Base-by-base conservation (phyloP, 257 asterid genomes). In the Oldenlandia corymbosa region DNA sequence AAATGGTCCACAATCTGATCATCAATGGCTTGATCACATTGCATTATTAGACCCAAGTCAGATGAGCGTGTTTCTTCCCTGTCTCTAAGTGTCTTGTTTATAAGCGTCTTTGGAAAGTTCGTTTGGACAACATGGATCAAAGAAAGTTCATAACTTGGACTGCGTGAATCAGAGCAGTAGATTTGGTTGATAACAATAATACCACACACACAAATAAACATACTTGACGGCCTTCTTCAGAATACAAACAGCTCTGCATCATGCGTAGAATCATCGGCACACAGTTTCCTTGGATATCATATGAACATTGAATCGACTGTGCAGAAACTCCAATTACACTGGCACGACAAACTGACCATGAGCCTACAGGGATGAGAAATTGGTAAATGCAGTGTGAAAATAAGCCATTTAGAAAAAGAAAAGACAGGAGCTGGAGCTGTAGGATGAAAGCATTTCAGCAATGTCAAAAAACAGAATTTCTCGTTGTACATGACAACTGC, bases 91-190 rank as follows among this genome's bases (percentile, higher is more conserved):
- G 80, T 76, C 80, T 80, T 87, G 34, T 62, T 31, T 43, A 90
- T 79, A 12, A 90, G 88, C 0, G 91, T 85, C 84, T 83, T 84
- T 17, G 86, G 94, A 32, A n/a, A n/a, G n/a, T n/a, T n/a, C n/a
- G n/a, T n/a, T n/a, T n/a, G n/a, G n/a, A n/a, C n/a, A n/a, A n/a
- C n/a, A n/a, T n/a, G n/a, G n/a, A n/a, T n/a, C n/a, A n/a, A n/a
- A n/a, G n/a, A n/a, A 89, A 73, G 77, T 89, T 89, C 91, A 89
- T 89, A 48, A 89, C 95, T 83, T 89, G 97, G 67, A 89, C 97
- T 4, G 97, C 97, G 34, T 89, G 97, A 77, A 89, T 90, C 59
- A 90, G 71, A 68, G 95, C 97, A 20, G n/a, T 16, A n/a, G 39
- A 23, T 58, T 9, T 24, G 63, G 55, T 55, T 18, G 24, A 17